Evolutionary conservation across 306 rosid species (phyloP).

Genomic region (Quercus robur): DNA sequence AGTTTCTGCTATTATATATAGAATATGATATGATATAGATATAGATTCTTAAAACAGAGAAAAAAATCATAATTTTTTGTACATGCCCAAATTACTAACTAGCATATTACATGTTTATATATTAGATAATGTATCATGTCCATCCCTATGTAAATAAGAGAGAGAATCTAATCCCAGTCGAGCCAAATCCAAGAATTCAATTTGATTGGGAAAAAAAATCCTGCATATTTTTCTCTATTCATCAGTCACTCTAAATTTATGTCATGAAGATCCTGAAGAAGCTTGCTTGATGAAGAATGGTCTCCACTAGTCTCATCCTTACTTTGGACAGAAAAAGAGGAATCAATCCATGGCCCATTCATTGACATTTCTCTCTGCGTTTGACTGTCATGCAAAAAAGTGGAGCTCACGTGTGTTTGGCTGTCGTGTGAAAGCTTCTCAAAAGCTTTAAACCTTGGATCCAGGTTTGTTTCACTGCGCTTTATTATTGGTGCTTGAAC

Average conservation of each 20-base stretch:
- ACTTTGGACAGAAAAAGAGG: constrained; percentile 45
- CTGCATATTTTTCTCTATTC: neutral
- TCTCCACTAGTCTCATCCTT: constrained; percentile 8
- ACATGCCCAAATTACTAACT: no score
- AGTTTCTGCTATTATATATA: no score
- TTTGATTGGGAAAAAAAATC: neutral
- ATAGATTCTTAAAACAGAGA: no score
- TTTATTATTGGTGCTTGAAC: constrained; percentile 50
- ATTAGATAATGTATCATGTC: no score
- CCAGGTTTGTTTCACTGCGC: constrained; percentile 29
- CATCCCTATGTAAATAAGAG: no score
- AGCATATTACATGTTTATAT: no score
- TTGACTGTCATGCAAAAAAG: constrained; percentile 35
- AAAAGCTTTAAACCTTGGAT: constrained; percentile 64
- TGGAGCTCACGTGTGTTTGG: constrained; percentile 36
- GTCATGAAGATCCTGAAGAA: constrained; percentile 18
- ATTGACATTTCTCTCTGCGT: constrained; percentile 35
- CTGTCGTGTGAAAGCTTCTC: constrained; percentile 57
- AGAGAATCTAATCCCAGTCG: no score
- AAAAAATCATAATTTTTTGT: no score
- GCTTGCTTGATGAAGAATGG: constrained; percentile 33
- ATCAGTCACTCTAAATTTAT: neutral
- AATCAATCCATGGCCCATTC: constrained; percentile 65
- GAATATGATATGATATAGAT: no score
- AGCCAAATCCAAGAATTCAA: no score